phyloP scores from a whole-genome alignment of 805 yeast species.

The Candida pseudofarinosa region DNA sequence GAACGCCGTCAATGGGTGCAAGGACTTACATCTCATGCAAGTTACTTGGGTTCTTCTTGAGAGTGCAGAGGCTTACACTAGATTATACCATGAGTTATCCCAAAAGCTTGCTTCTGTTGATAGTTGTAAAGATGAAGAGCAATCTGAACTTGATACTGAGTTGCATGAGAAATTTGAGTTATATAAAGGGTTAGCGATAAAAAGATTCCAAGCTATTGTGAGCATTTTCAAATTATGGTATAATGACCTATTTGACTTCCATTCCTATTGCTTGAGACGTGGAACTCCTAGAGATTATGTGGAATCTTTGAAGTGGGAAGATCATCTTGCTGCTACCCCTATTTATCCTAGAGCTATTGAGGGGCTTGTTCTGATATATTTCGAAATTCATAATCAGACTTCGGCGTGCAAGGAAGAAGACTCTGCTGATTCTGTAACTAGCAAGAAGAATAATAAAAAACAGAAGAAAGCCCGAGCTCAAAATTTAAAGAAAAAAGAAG shows the following conservation, averaged over 20 bases:
- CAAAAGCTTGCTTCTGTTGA: slow-evolving; percentile 13
- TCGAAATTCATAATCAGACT: slow-evolving; percentile 34
- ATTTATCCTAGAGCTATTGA: slow-evolving; percentile 64
- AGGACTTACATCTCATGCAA: slow-evolving; percentile 84
- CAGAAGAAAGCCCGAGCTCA: slow-evolving; percentile 54
- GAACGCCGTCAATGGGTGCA: slow-evolving; percentile 74
- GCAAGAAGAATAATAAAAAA: slow-evolving; percentile 39
- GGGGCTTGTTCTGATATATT: slow-evolving; percentile 59
- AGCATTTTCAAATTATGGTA: slow-evolving; percentile 66
- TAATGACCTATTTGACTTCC: slow-evolving; percentile 92
- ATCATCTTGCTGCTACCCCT: slow-evolving; percentile 63
- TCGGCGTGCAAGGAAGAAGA: slow-evolving; percentile 17
- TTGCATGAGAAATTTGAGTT: slow-evolving; percentile 42
- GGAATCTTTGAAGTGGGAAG: slow-evolving; percentile 80
- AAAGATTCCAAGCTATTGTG: slow-evolving; percentile 66
- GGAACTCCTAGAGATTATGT: slow-evolving; percentile 87
- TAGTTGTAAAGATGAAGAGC: slow-evolving; percentile 26
- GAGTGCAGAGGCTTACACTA: slow-evolving; percentile 75
- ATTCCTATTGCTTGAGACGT: slow-evolving; percentile 82
- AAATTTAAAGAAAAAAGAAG: slow-evolving; percentile 48
- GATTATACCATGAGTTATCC: slow-evolving; percentile 43
- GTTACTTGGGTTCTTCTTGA: slow-evolving; percentile 86
- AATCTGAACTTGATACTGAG: slow-evolving; percentile 17
- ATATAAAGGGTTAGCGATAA: slow-evolving; percentile 68
- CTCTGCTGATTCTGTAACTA: slow-evolving; percentile 11